phyloP scores from a whole-genome alignment of 2,329 filamentous ascomycete genomes.

The Thelonectria discophora region DNA sequence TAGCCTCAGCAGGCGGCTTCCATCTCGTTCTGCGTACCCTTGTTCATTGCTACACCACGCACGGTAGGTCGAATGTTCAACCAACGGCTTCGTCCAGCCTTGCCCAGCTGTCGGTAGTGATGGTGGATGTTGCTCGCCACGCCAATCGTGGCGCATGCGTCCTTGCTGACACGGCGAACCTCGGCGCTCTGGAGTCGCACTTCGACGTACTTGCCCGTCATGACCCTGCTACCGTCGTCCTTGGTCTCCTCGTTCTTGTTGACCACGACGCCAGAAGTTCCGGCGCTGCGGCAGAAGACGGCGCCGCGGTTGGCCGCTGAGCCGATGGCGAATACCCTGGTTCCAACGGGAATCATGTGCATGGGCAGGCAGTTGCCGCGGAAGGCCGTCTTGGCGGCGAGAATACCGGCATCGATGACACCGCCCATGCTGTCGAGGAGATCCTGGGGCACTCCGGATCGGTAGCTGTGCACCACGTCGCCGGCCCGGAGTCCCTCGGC shows the following conservation, averaged over 20 bases:
- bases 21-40: slow-evolving; percentile 66
- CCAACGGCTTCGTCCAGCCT: slow-evolving; percentile 93
- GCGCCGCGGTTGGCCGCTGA: slow-evolving; percentile 76
- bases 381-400: slow-evolving; percentile 93
- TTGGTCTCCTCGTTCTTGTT: slow-evolving; percentile 83
- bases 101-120: slow-evolving; percentile 90
- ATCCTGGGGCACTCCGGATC: slow-evolving; percentile 85
- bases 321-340: slow-evolving; percentile 89
- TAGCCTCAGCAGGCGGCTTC: slow-evolving; percentile 13
- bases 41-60: slow-evolving; percentile 98
- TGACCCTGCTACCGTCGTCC: slow-evolving; percentile 66
- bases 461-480: slow-evolving; percentile 91
- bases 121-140: slow-evolving; percentile 93
- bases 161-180: slow-evolving; percentile 85
- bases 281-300: slow-evolving; percentile 94
- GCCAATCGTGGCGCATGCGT: slow-evolving; percentile 94
- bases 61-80: slow-evolving; percentile 94
- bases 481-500: slow-evolving; percentile 92
- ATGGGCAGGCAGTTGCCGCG: slow-evolving; percentile 94
- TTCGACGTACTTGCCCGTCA: slow-evolving; percentile 80
- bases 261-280: slow-evolving; percentile 88
- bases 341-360: slow-evolving; percentile 96
- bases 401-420: slow-evolving; percentile 89
- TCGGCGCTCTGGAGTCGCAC: slow-evolving; percentile 93
- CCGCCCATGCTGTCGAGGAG: slow-evolving; percentile 93